phyloP scores from a whole-genome alignment of 2,329 filamentous ascomycete genomes.

The Bertia moriformis region DNA sequence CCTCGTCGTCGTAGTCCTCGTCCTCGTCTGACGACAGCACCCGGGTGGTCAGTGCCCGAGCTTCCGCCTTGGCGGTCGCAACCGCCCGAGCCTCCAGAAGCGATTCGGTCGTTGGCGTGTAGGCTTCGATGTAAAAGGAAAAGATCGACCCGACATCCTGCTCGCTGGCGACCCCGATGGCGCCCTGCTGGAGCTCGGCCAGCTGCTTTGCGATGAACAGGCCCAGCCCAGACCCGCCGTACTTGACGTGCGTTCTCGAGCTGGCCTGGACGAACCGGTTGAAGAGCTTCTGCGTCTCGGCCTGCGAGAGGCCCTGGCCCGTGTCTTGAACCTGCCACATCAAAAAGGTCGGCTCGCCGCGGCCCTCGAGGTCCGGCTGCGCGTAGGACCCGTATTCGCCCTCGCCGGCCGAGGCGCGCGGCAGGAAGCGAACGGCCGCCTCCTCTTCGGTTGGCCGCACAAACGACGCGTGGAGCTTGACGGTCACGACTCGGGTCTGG shows the following conservation, averaged over 20 bases:
- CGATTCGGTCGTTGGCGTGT: constrained; percentile 22
- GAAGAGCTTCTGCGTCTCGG: constrained; percentile 63
- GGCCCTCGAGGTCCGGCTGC: constrained; percentile 13
- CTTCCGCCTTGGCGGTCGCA: constrained; percentile 15
- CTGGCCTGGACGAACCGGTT: constrained; percentile 68
- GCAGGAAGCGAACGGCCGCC: constrained; percentile 45
- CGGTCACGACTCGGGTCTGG: constrained; percentile 35
- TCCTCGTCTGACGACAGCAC: constrained; percentile 9
- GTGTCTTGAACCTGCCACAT: constrained; percentile 66
- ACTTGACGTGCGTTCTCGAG: constrained; percentile 62
- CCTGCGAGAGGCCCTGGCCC: constrained; percentile 55
- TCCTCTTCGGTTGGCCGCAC: constrained; percentile 20
- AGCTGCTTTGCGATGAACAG: constrained; percentile 67
- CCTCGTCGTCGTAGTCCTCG: constrained; percentile 5
- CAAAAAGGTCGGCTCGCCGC: constrained; percentile 41
- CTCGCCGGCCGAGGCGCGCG: constrained; percentile 9
- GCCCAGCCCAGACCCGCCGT: constrained; percentile 66
- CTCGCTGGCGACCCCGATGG: constrained; percentile 61
- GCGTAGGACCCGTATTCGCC: constrained; percentile 14
- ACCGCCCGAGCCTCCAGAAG: constrained; percentile 23
- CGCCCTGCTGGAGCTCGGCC: constrained; percentile 68
- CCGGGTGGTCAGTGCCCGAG: constrained; percentile 10
- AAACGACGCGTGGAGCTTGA: constrained; percentile 28
- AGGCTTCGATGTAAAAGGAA: constrained; percentile 58
- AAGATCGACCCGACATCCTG: constrained; percentile 61